phyloP scores from a whole-genome alignment of 1,139 yeast genomes.

The Hyphopichia khmerensis region DNA sequence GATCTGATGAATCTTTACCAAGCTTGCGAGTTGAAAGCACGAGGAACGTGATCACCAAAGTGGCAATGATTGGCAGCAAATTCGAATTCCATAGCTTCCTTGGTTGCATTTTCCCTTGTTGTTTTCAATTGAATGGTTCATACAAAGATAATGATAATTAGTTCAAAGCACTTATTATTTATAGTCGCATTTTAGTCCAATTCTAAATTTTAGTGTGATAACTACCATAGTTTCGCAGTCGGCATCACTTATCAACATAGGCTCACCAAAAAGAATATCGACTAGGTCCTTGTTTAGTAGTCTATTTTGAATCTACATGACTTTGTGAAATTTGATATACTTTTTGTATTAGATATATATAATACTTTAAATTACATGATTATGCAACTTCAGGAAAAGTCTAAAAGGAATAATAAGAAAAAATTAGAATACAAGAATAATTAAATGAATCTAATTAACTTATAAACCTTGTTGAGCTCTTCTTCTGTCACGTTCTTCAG shows the following conservation, averaged over 20 bases:
- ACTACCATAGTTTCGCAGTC: background rate
- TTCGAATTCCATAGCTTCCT: background rate
- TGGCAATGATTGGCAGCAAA: background rate
- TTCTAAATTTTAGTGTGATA: background rate
- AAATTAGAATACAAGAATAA: background rate
- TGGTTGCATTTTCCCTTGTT: background rate
- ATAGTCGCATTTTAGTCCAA: background rate
- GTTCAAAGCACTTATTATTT: too few species aligned
- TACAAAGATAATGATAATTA: too few species aligned
- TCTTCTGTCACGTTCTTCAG: slow-evolving; percentile 99
- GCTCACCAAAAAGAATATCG: too few species aligned
- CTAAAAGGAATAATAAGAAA: too few species aligned
- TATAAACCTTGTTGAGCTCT: slow-evolving; percentile 67
- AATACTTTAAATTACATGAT: slow-evolving; percentile 5
- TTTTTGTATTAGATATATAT: background rate
- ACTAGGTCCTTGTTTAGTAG: too few species aligned
- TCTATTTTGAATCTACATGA: too few species aligned
- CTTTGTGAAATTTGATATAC: too few species aligned
- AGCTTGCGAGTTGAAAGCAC: background rate
- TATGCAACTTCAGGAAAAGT: slow-evolving; percentile 5
- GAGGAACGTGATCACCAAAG: background rate
- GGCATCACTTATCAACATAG: background rate
- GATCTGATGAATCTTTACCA: background rate
- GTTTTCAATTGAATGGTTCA: too few species aligned
- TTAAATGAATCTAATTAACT: slow-evolving; percentile 9